Percentiles rank a stretch among this genome's conserved stretches.
phyloP scores from a whole-genome alignment of 2,329 filamentous ascomycete genomes.

The Fusarium pininemorale region DNA sequence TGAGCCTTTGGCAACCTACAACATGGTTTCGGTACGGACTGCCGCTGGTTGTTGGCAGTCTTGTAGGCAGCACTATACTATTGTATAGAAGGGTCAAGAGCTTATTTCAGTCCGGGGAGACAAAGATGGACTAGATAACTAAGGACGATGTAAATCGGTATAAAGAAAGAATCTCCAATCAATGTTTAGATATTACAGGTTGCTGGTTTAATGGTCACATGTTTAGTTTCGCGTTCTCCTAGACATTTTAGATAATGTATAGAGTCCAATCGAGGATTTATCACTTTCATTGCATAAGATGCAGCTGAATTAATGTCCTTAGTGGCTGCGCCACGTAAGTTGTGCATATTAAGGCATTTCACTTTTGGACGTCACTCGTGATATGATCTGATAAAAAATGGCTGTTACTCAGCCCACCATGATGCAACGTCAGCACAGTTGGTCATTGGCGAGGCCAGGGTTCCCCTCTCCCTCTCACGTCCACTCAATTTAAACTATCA shows the following conservation, averaged over 20 bases:
- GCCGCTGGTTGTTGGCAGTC: neutral
- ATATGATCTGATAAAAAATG: neutral
- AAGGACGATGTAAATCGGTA: no score
- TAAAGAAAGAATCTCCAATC: neutral
- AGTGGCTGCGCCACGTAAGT: no score
- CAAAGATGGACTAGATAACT: neutral
- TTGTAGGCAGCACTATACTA: neutral
- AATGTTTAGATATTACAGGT: neutral
- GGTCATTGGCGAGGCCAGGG: neutral
- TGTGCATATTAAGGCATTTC: no score
- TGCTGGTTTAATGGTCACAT: rapidly evolving
- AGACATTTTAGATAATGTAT: no score
- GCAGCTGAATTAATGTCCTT: rapidly evolving
- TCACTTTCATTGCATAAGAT: rapidly evolving
- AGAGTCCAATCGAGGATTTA: no score
- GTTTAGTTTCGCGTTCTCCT: rapidly evolving
- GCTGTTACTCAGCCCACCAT: neutral
- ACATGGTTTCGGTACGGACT: neutral
- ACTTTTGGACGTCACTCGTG: neutral
- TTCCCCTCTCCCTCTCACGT: neutral
- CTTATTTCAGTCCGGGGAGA: neutral
- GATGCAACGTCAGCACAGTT: neutral
- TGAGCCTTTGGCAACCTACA: neutral
- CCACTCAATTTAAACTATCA: neutral
- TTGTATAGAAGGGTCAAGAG: neutral